Evolutionary conservation across 352 stramenopile species (phyloP).

Genomic region (Phytopythium helicoides): DNA sequence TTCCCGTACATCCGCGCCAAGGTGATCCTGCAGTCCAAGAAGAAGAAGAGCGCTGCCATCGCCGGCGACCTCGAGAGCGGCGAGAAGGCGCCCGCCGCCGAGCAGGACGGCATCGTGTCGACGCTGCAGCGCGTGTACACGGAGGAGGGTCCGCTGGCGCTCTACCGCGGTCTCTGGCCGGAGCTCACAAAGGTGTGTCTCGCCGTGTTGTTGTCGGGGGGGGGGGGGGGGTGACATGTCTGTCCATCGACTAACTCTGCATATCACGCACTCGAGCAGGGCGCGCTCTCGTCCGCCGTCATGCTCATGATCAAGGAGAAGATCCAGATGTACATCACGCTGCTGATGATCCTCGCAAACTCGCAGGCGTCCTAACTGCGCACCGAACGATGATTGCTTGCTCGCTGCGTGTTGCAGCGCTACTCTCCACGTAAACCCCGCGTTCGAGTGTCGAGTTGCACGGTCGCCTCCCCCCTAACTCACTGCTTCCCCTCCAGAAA

Average conservation of each 20-base stretch:
- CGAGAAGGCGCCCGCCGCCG: constrained; percentile 14
- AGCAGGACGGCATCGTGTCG: constrained; percentile 79
- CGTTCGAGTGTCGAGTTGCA: no score
- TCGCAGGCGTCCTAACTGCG: constrained; percentile 18
- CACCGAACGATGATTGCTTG: no score
- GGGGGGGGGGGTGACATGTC: constrained; percentile 3
- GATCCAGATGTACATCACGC: constrained; percentile 90
- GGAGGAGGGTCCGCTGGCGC: constrained; percentile 81
- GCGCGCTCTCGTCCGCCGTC: constrained; percentile 94
- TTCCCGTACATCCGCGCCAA: constrained; percentile 97
- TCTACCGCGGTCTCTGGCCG: constrained; percentile 94
- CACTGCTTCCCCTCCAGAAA: no score
- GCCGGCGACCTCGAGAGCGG: constrained; percentile 11
- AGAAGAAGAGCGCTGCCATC: no score
- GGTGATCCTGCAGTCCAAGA: constrained; percentile 91
- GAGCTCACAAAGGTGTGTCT: constrained; percentile 87
- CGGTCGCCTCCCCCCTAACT: no score
- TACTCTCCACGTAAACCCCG: no score
- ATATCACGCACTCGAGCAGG: no score
- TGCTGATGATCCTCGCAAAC: constrained; percentile 71
- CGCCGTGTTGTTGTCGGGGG: not conserved
- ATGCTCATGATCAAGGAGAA: constrained; percentile 99
- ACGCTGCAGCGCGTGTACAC: constrained; percentile 75
- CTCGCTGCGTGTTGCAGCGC: no score
- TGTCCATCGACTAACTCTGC: constrained; percentile 1